These are phyloP conservation scores for Bipolaris gigantea DNA, from an alignment of 2,329 filamentous ascomycete genomes.

Conservation along the genomic window DNA sequence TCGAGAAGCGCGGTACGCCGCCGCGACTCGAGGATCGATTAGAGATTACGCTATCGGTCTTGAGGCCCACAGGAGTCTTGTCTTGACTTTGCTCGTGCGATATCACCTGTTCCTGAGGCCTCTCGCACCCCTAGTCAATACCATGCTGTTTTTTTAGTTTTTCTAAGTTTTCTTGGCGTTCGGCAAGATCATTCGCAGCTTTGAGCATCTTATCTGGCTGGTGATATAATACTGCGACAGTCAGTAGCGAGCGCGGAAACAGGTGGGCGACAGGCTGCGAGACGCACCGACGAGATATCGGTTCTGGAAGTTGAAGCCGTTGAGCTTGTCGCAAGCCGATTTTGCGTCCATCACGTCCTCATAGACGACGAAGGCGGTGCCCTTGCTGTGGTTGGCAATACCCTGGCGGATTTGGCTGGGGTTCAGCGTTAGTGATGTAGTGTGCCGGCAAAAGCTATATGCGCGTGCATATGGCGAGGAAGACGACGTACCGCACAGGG, in stretches of 20 bases:
- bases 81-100: conserved; percentile 35
- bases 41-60: conserved; percentile 33
- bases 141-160: conserved; percentile 96
- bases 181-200: conserved; percentile 90
- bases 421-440: conserved; percentile 21
- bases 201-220: conserved; percentile 79
- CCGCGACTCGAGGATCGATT: conserved; percentile 31
- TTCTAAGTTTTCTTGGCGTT: conserved; percentile 95
- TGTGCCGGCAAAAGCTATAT: background rate
- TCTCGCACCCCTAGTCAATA: conserved; percentile 75
- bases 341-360: conserved; percentile 99
- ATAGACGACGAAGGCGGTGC: conserved; percentile 98
- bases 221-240: conserved; percentile 66
- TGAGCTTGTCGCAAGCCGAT: conserved; percentile 98
- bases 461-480: conserved; percentile 11
- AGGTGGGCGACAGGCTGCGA: background rate
- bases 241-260: conserved; percentile 8
- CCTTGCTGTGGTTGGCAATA: conserved; percentile 95
- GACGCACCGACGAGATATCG: conserved; percentile 92
- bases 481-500: conserved; percentile 75
- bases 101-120: conserved; percentile 52
- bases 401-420: conserved; percentile 95
- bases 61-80: conserved; percentile 44
- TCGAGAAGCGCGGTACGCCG: conserved; percentile 24
- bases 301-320: conserved; percentile 99